A percentile compares a stretch with the other conserved stretches of the same genome.
These are phyloP conservation scores for Microthyrium microscopicum DNA, from an alignment of 2,329 filamentous ascomycete genomes.

Conservation along the genomic window DNA sequence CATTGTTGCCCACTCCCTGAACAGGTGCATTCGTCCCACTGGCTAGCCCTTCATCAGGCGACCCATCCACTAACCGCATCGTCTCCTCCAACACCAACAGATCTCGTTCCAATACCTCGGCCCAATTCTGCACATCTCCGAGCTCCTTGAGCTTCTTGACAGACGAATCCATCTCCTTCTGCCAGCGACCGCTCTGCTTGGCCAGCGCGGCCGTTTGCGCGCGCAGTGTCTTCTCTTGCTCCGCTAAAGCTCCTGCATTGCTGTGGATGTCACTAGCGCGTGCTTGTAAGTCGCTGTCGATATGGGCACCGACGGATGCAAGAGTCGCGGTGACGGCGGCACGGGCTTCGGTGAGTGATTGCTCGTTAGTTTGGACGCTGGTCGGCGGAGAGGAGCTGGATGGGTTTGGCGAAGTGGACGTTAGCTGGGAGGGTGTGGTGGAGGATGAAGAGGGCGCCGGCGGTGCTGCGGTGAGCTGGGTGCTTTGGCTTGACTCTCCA, in stretches of 20 bases:
- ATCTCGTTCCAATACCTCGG: slow-evolving; percentile 51
- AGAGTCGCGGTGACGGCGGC: slow-evolving; percentile 34
- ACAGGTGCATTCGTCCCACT: slow-evolving; percentile 14
- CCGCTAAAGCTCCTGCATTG: slow-evolving; percentile 47
- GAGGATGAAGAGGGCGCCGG: too few species aligned
- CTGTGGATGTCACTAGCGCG: slow-evolving; percentile 53
- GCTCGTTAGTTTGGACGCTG: too few species aligned
- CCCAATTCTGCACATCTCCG: slow-evolving; percentile 75
- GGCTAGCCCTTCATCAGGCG: slow-evolving; percentile 14
- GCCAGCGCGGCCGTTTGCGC: slow-evolving; percentile 43
- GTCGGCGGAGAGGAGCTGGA: too few species aligned
- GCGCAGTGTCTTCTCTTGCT: slow-evolving; percentile 50
- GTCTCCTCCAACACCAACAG: slow-evolving; percentile 25
- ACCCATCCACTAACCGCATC: slow-evolving; percentile 19
- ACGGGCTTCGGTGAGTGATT: slow-evolving; percentile 35
- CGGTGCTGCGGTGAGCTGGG: too few species aligned
- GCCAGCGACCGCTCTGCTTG: slow-evolving; percentile 48
- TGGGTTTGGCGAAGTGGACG: too few species aligned
- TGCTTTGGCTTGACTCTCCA: too few species aligned
- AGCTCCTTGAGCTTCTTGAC: slow-evolving; percentile 56
- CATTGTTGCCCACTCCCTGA: not conserved
- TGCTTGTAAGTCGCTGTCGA: slow-evolving; percentile 50
- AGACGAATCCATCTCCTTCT: slow-evolving; percentile 44
- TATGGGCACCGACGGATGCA: slow-evolving; percentile 44
- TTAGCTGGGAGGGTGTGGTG: too few species aligned